Conservation (phyloP, 2,329 filamentous ascomycete genomes). For the Ophiocordyceps camponoti-rufipedis region DNA sequence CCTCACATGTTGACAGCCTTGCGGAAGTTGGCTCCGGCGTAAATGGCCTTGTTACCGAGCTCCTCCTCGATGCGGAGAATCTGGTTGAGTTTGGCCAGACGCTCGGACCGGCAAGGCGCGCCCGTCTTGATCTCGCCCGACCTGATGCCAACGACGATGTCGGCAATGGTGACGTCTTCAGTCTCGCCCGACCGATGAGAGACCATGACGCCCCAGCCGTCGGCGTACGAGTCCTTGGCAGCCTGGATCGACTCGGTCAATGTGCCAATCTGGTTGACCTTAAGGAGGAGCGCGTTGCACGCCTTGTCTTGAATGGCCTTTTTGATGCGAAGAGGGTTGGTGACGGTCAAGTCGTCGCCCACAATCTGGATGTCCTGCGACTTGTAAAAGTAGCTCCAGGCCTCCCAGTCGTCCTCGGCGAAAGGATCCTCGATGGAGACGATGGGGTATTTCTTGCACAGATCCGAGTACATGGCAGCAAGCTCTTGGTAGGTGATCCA, state of each 20-base stretch:
- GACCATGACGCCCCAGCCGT: slow-evolving; percentile 97
- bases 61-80: slow-evolving; percentile 99
- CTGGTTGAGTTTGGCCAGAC: slow-evolving; percentile 99
- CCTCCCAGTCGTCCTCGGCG: slow-evolving; percentile 99
- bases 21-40: slow-evolving; percentile 85
- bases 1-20: slow-evolving; percentile 69
- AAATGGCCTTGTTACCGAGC: slow-evolving; percentile 79
- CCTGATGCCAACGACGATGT: slow-evolving; percentile 93
- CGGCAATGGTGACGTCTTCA: slow-evolving; percentile 97
- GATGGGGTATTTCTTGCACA: slow-evolving; percentile 92
- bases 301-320: slow-evolving; percentile 98
- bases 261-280: slow-evolving; percentile 99
- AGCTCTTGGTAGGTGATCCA: slow-evolving; percentile 99
- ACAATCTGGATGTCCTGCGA: slow-evolving; percentile 97
- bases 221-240: slow-evolving; percentile 93
- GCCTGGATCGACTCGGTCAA: slow-evolving; percentile 98
- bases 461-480: slow-evolving; percentile 72
- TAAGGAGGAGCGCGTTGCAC: slow-evolving; percentile 93
- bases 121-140: slow-evolving; percentile 98
- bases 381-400: slow-evolving; percentile 99
- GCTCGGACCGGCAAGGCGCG: slow-evolving; percentile 90
- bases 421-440: slow-evolving; percentile 98
- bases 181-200: slow-evolving; percentile 99
- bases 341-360: slow-evolving; percentile 95
- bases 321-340: slow-evolving; percentile 98